A percentile compares a stretch with the other conserved stretches of the same genome.
Evolutionary conservation across 164 flowering plant species (phyloP).

Genomic region (Akebia trifoliata): DNA sequence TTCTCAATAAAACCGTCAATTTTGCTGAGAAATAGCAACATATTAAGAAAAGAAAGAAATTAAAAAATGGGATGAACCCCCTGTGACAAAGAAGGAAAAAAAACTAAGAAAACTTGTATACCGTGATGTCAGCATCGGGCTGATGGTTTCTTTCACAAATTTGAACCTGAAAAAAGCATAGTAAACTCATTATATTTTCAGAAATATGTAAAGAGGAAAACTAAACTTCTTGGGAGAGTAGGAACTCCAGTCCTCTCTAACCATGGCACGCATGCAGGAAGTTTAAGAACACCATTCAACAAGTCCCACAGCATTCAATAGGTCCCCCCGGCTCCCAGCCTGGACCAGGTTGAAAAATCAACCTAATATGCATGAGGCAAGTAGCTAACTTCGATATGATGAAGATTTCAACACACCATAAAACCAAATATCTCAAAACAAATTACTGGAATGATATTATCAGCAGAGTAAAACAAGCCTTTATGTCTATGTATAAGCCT

Average conservation of each 20-base stretch:
- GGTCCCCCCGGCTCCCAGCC: too few relatives aligned
- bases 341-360: too few relatives aligned
- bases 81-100: background rate
- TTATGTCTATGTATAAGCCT: background rate
- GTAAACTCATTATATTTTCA: background rate
- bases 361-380: too few relatives aligned
- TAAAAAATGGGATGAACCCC: background rate
- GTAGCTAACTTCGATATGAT: too few relatives aligned
- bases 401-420: too few relatives aligned
- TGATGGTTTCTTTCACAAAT: conserved; percentile 92
- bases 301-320: too few relatives aligned
- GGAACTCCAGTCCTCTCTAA: background rate
- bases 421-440: background rate
- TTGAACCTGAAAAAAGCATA: conserved; percentile 65
- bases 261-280: background rate
- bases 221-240: background rate
- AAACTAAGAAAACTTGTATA: conserved; percentile 24
- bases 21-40: background rate
- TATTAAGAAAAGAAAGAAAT: background rate
- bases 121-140: conserved; percentile 81
- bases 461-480: background rate
- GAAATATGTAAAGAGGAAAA: background rate
- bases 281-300: background rate
- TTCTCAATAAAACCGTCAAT: too few relatives aligned
- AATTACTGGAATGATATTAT: background rate